A percentile compares a stretch with the other conserved stretches of the same genome.
Conservation (phyloP, 805 yeast species). For the Lipomyces japonicus region DNA sequence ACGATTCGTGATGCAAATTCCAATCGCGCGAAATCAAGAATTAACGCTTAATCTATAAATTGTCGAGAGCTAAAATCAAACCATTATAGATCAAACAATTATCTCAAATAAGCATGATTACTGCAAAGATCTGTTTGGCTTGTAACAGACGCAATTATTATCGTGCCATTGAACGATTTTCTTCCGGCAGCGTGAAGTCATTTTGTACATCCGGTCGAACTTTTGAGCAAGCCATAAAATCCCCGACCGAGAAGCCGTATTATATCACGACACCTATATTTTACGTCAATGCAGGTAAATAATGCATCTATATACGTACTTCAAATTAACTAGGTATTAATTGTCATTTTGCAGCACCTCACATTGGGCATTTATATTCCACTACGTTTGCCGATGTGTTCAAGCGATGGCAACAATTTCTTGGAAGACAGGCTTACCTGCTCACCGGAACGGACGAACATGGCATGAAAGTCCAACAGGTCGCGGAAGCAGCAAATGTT, state of each 20-base stretch:
- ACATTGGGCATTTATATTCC: constrained; percentile 87
- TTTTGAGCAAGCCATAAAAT: background rate
- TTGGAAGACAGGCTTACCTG: constrained; percentile 48
- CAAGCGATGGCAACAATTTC: constrained; percentile 63
- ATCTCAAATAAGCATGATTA: too few relatives aligned
- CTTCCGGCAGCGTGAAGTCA: too few relatives aligned
- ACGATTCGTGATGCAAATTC: too few relatives aligned
- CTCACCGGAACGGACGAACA: constrained; percentile 97
- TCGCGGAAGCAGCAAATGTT: constrained; percentile 56
- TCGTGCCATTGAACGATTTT: too few relatives aligned
- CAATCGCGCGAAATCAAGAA: too few relatives aligned
- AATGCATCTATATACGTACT: background rate
- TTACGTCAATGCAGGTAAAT: constrained; percentile 74
- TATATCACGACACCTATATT: constrained; percentile 89
- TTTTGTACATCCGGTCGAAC: too few relatives aligned
- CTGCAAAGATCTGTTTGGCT: too few relatives aligned
- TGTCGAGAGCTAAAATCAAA: too few relatives aligned
- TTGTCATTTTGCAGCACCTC: constrained; percentile 51
- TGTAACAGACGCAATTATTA: too few relatives aligned
- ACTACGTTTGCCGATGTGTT: constrained; percentile 79
- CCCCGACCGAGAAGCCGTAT: constrained; percentile 29
- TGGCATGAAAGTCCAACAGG: constrained; percentile 79
- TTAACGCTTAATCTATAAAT: too few relatives aligned
- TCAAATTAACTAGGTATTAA: background rate
- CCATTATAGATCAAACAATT: too few relatives aligned